Percentiles rank a stretch among this genome's conserved stretches.
These are phyloP conservation scores for Amphirosellinia nigrospora DNA, from an alignment of 495 filamentous ascomycete genomes.

Conservation along the genomic window DNA sequence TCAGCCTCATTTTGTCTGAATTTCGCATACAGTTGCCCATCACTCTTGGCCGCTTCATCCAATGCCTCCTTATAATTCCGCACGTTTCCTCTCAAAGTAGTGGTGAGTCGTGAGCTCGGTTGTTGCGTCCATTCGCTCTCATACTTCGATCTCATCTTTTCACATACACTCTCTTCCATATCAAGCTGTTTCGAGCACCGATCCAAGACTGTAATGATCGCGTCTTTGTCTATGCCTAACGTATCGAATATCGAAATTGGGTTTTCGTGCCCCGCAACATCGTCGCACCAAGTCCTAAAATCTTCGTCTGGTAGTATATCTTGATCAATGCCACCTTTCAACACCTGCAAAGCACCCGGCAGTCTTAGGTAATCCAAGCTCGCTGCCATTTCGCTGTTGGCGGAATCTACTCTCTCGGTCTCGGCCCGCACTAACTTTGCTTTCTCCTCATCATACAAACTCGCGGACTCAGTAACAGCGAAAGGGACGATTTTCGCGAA, in stretches of 20 bases:
- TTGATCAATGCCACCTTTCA: constrained; percentile 93
- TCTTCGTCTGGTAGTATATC: constrained; percentile 87
- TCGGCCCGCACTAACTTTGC: constrained; percentile 94
- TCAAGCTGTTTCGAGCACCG: constrained; percentile 85
- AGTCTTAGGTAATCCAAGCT: constrained; percentile 93
- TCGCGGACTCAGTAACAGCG: constrained; percentile 94
- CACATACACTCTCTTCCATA: constrained; percentile 96
- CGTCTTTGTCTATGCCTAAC: constrained; percentile 76
- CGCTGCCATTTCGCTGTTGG: constrained; percentile 93
- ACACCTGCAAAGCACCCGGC: constrained; percentile 83
- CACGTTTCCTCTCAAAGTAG: constrained; percentile 84
- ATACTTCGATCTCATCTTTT: constrained; percentile 99
- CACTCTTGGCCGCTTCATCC: constrained; percentile 87
- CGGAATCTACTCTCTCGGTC: constrained; percentile 86
- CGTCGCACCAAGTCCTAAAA: constrained; percentile 90
- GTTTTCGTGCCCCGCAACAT: constrained; percentile 83
- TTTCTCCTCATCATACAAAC: constrained; percentile 97
- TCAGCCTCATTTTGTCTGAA: constrained; percentile 83
- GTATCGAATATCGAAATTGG: constrained; percentile 73
- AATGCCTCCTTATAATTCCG: constrained; percentile 84
- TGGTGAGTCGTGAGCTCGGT: constrained; percentile 86
- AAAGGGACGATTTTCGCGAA: constrained; percentile 97
- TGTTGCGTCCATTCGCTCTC: constrained; percentile 96
- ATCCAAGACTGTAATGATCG: constrained; percentile 73
- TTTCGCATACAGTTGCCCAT: constrained; percentile 82